Evolutionary conservation across 345 rosid genomes (phyloP), one percentile per base, ranked within the genome.

Genomic region (Chamaenerion angustifolium): DNA sequence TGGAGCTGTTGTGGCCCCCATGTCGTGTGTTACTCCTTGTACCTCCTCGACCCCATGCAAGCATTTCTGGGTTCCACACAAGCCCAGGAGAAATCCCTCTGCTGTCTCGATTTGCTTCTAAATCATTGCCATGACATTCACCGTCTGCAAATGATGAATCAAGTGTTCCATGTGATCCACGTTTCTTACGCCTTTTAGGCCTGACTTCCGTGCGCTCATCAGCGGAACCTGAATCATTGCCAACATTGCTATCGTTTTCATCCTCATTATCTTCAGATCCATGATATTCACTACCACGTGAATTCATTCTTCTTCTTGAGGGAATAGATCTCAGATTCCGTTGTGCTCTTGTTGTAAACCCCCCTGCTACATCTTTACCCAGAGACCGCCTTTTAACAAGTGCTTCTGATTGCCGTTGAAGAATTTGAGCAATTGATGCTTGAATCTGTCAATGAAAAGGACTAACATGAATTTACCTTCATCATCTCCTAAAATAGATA

Each of bases 31-130:
- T 72, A 73, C 97, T 89, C 60, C 97, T 69, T 45, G 81, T 58
- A 42, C 95, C 95, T 35, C 95, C 97, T 74, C 74, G 71, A 44
- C 97, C 97, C 97, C 97, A 89, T 43, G 80, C 86, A 77, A 80
- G 84, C 75, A 67, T 60, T 59, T 88, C 97, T 3, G 79, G 59
- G 61, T 70, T 88, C 84, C 81, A 76, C 14, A 68, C 78, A 49
- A 74, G 88, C 46, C 85, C 90, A 25, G 94, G 94, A 55, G 88
- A 69, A 62, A 72, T 66, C 60, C 80, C 88, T 62, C 82, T 66
- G 65, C 59, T 67, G 43, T 82, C 93, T 59, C 68, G 66, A 56
- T 64, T 68, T 46, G 63, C 60, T 59, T 90, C 94, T 57, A 60
- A 43, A 47, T 68, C 95, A 74, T 77, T 71, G 42, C 74, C 77